phyloP scores from a whole-genome alignment of 805 yeast genomes.

The Sugiyamaella chiloensis region DNA sequence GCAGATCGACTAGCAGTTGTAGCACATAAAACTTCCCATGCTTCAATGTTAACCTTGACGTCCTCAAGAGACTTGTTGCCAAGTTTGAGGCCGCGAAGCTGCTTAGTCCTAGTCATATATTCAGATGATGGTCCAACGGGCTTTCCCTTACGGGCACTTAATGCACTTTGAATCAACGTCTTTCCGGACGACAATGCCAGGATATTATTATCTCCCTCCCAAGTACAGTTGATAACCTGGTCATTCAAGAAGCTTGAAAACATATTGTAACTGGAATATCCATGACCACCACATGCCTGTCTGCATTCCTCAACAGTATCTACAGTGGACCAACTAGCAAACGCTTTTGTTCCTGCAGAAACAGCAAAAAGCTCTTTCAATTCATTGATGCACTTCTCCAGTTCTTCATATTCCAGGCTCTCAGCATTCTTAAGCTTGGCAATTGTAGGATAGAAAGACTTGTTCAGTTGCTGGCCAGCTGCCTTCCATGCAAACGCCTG shows the following conservation, averaged over 20 bases:
- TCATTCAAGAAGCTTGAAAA: constrained; percentile 86
- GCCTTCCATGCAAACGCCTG: constrained; percentile 72
- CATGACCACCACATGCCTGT: constrained; percentile 96
- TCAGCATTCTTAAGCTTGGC: constrained; percentile 36
- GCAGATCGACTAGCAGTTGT: constrained; percentile 35
- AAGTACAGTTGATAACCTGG: constrained; percentile 97
- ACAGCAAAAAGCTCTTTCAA: constrained; percentile 78
- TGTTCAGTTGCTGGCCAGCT: constrained; percentile 60
- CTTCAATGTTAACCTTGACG: constrained; percentile 31
- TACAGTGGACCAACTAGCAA: constrained; percentile 83
- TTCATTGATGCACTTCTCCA: constrained; percentile 48
- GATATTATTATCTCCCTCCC: constrained; percentile 97
- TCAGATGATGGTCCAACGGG: constrained; percentile 45
- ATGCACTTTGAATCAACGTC: constrained; percentile 55
- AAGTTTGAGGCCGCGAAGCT: constrained; percentile 19
- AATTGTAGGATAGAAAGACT: constrained; percentile 40
- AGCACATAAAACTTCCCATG: constrained; percentile 38
- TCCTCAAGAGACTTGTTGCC: constrained; percentile 27
- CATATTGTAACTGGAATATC: constrained; percentile 89
- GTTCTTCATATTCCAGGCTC: constrained; percentile 41
- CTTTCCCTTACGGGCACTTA: constrained; percentile 41
- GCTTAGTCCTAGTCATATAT: constrained; percentile 36
- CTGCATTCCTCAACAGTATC: constrained; percentile 82
- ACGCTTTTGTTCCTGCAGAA: constrained; percentile 84
- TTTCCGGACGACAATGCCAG: constrained; percentile 82